Percentiles rank a stretch among this genome's conserved stretches.
Conservation (phyloP, 1,139 yeast genomes). For the Debaryomyces fabryi region DNA sequence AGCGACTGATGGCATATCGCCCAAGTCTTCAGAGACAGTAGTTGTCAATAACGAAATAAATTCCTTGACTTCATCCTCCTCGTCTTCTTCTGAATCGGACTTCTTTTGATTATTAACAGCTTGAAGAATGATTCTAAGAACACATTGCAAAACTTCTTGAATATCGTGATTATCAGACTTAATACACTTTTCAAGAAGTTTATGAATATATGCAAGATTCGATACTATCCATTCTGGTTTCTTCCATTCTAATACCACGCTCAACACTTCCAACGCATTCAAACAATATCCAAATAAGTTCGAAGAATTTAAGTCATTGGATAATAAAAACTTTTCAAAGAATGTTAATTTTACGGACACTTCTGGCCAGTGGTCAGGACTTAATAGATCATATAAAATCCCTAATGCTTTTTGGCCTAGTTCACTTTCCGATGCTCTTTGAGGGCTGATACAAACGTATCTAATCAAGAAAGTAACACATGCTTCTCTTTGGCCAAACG, state of each 20-base stretch:
- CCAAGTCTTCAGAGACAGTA: constrained; percentile 81
- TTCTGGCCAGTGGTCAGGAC: constrained; percentile 81
- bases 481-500: constrained; percentile 83
- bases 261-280: constrained; percentile 88
- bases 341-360: constrained; percentile 80
- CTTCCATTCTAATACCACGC: constrained; percentile 83
- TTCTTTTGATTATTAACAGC: constrained; percentile 54
- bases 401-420: constrained; percentile 80
- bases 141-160: constrained; percentile 79
- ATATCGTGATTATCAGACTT: constrained; percentile 83
- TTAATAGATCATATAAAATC: constrained; percentile 70
- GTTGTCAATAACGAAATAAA: constrained; percentile 65
- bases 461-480: constrained; percentile 90
- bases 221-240: constrained; percentile 73
- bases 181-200: constrained; percentile 78
- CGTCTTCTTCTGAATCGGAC: constrained; percentile 49
- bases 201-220: constrained; percentile 68
- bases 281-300: constrained; percentile 73
- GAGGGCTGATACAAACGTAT: constrained; percentile 85
- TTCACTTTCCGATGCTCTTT: constrained; percentile 81
- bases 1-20: constrained; percentile 79
- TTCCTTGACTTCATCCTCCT: constrained; percentile 59
- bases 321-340: constrained; percentile 82
- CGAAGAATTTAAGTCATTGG: constrained; percentile 70
- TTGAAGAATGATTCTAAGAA: constrained; percentile 63